Conservation (phyloP, 2,329 filamentous ascomycete genomes). For the Bisporella sp. region DNA sequence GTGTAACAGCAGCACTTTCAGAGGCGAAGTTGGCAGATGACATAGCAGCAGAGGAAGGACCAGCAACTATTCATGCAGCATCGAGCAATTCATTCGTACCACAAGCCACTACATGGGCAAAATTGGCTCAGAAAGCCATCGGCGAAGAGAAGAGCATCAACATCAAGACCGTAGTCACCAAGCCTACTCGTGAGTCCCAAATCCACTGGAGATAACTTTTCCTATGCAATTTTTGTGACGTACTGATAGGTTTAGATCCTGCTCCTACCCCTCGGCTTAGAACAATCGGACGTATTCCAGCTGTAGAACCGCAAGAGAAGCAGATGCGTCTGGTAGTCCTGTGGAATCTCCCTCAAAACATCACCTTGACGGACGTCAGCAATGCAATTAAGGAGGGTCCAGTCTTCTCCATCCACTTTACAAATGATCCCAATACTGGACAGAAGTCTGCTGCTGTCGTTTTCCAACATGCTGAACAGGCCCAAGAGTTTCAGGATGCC, state of each 20-base stretch:
- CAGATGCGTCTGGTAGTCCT: constrained; percentile 22
- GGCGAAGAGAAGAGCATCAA: constrained; percentile 13
- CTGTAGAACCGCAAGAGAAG: constrained; percentile 11
- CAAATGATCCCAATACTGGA: constrained; percentile 13
- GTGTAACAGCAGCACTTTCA: background rate
- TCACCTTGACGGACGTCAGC: constrained; percentile 20
- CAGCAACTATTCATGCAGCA: background rate
- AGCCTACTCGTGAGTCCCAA: background rate
- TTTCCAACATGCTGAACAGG: constrained; percentile 21
- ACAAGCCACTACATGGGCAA: constrained; percentile 19
- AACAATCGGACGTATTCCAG: constrained; percentile 2
- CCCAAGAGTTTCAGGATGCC: constrained; percentile 14
- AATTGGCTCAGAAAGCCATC: constrained; percentile 15
- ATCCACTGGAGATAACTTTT: background rate
- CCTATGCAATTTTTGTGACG: background rate
- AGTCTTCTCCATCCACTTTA: constrained; percentile 21
- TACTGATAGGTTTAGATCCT: background rate
- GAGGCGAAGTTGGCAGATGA: background rate
- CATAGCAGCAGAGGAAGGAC: background rate
- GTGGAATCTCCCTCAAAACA: constrained; percentile 19
- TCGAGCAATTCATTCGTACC: constrained; percentile 1
- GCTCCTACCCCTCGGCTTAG: constrained; percentile 6
- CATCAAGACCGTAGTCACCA: constrained; percentile 10
- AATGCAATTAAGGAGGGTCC: constrained; percentile 23
- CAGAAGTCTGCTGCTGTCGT: constrained; percentile 20